phyloP scores from a whole-genome alignment of 2,329 filamentous ascomycete genomes.

The Neopestalotiopsis sp. region DNA sequence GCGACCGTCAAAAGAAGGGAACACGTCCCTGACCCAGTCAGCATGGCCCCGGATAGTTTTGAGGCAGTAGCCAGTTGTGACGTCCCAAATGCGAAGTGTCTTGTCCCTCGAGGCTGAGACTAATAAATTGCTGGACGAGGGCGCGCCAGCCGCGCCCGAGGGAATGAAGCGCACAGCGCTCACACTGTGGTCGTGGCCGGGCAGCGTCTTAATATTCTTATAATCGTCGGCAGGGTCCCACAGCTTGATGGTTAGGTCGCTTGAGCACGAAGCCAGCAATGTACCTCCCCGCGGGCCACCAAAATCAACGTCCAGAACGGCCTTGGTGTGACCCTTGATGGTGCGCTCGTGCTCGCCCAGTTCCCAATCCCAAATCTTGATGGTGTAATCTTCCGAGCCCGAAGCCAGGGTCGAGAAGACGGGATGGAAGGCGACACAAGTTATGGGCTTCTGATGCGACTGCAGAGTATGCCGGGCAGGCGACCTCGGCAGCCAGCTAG shows the following conservation, averaged over 20 bases:
- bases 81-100: slow-evolving; percentile 88
- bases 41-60: slow-evolving; percentile 86
- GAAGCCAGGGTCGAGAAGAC: slow-evolving; percentile 90
- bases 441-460: slow-evolving; percentile 82
- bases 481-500: slow-evolving; percentile 83
- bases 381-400: slow-evolving; percentile 89
- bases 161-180: slow-evolving; percentile 89
- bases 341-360: slow-evolving; percentile 88
- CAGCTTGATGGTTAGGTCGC: slow-evolving; percentile 90
- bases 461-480: slow-evolving; percentile 83
- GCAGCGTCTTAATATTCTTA: slow-evolving; percentile 91
- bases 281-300: slow-evolving; percentile 83
- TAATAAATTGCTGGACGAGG: slow-evolving; percentile 81
- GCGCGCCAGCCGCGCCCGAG: slow-evolving; percentile 77
- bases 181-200: slow-evolving; percentile 91
- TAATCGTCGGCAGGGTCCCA: slow-evolving; percentile 94
- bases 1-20: slow-evolving; percentile 80
- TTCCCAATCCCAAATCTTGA: slow-evolving; percentile 99
- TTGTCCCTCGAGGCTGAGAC: slow-evolving; percentile 87
- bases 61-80: slow-evolving; percentile 89
- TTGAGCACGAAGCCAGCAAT: slow-evolving; percentile 82
- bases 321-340: slow-evolving; percentile 89
- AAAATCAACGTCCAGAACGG: slow-evolving; percentile 88
- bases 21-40: slow-evolving; percentile 91
- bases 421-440: slow-evolving; percentile 90